Percentiles rank a stretch among this genome's conserved stretches.
Evolutionary conservation across 2,329 filamentous ascomycete genomes (phyloP).

Genomic region (Fusarium sp.): DNA sequence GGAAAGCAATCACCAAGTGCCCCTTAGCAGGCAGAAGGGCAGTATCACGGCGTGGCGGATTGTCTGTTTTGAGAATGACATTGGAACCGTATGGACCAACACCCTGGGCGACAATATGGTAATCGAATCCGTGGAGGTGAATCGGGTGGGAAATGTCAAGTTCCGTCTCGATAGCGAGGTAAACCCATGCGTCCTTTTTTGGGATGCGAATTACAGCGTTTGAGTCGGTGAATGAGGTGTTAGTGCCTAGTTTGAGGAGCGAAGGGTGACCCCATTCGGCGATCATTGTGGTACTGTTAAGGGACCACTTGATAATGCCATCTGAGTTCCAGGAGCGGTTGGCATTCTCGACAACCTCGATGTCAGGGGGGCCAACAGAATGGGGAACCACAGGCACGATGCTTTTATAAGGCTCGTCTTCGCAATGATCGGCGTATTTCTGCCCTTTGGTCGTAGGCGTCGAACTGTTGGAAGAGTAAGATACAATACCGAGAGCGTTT

Average conservation of each 20-base stretch:
- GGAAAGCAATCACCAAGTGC: slow-evolving; percentile 62
- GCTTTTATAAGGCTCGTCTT: slow-evolving; percentile 52
- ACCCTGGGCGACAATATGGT: slow-evolving; percentile 47
- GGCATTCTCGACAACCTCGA: slow-evolving; percentile 49
- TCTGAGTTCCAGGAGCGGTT: slow-evolving; percentile 45
- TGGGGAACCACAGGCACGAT: slow-evolving; percentile 53
- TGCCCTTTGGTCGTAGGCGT: slow-evolving; percentile 31
- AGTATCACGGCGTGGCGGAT: slow-evolving; percentile 66
- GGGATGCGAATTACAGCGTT: slow-evolving; percentile 50
- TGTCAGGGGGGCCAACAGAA: slow-evolving; percentile 48
- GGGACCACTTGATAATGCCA: slow-evolving; percentile 60
- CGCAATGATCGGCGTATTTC: slow-evolving; percentile 46
- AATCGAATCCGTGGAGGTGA: slow-evolving; percentile 55
- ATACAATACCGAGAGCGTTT: slow-evolving; percentile 63
- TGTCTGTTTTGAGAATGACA: slow-evolving; percentile 46
- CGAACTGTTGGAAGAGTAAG: slow-evolving; percentile 51
- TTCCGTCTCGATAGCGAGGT: slow-evolving; percentile 47
- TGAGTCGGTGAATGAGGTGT: slow-evolving; percentile 38
- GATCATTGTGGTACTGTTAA: slow-evolving; percentile 53
- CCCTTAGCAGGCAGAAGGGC: slow-evolving; percentile 60
- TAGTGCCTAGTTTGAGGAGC: slow-evolving; percentile 40
- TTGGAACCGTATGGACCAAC: slow-evolving; percentile 41
- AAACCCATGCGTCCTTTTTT: slow-evolving; percentile 49
- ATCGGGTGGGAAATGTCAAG: slow-evolving; percentile 51
- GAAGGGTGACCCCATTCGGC: slow-evolving; percentile 51